Evolutionary conservation across 495 filamentous ascomycete species (phyloP), one percentile per base, ranked within the genome.

Genomic region (Talaromyces adpressus): DNA sequence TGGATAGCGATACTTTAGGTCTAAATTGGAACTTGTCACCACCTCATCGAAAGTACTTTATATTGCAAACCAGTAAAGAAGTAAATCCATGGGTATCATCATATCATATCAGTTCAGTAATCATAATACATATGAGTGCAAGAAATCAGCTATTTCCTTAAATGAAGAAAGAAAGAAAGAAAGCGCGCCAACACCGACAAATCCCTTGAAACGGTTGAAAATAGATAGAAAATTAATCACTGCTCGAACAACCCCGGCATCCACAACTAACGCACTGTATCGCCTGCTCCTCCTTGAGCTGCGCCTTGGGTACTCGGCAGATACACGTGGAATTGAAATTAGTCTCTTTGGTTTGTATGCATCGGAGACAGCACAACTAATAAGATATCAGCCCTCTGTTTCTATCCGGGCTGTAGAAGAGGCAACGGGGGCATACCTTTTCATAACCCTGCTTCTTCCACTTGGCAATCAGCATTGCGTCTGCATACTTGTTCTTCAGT

Each of bases 391-490:
- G 30, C 27, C 30, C 56, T 39, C 57, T n/a, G 23, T 39, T 18
- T 22, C 30, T 5, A 23, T 22, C 25, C 32, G 30, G 12, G 11
- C 9, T 7, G 25, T 8, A 51, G 41, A 6, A 60, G 20, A 41
- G 53, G 60, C 25, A 41, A 36, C n/a, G n/a, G 29, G 30, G 59
- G 57, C 81, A 56, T 75, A 91, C 90, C 86, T 98, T 97, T 77
- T 98, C 94, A 76, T 99, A 99, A 22, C 94, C 95, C 70, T 93
- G 89, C 78, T 98, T 99, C 84, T 99, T 99, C 94, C 94, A 99
- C 78, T 99, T 98, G 16, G 94, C 94, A 70, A 99, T 98, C 65
- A 99, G 78, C 73, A 89, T 93, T 20, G 89, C 85, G 79, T 99
- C 94, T 9, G 91, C 94, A 73, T 99, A 98, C 56, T 87, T 87